These are phyloP conservation scores for Yamadazyma trypodendri DNA, from an alignment of 1,139 yeast genomes.

Conservation along the genomic window DNA sequence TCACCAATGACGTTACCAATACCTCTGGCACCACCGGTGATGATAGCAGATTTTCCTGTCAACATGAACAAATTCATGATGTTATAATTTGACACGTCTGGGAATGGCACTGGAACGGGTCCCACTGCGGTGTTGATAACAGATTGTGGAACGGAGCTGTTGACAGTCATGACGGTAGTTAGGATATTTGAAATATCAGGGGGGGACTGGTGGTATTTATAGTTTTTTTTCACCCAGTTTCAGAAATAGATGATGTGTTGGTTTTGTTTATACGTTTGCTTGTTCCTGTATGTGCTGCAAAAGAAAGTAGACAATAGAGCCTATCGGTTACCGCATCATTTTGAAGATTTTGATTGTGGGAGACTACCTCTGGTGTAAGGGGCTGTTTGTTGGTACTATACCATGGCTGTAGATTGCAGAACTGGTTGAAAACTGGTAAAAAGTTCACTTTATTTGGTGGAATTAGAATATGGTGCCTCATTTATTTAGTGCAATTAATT, in stretches of 20 bases:
- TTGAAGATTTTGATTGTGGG: too few relatives aligned
- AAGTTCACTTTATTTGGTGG: too few relatives aligned
- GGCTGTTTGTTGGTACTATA: background rate
- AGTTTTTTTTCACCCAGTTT: background rate
- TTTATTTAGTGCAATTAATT: too few relatives aligned
- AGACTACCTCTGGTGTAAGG: too few relatives aligned
- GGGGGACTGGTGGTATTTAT: constrained; percentile 5
- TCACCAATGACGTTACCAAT: constrained; percentile 46
- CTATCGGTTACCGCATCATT: too few relatives aligned
- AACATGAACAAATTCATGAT: constrained; percentile 39
- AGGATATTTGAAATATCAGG: background rate
- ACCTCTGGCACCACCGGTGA: constrained; percentile 48
- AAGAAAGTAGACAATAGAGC: background rate
- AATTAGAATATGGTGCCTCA: too few relatives aligned
- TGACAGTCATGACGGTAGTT: constrained; percentile 18
- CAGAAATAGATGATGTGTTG: constrained; percentile 2
- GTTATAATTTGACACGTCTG: constrained; percentile 27
- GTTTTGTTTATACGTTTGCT: background rate
- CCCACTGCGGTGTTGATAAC: constrained; percentile 38
- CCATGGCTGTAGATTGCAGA: too few relatives aligned
- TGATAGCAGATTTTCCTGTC: constrained; percentile 36
- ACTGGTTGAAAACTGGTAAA: too few relatives aligned
- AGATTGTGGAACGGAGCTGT: constrained; percentile 17
- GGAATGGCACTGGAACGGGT: constrained; percentile 39
- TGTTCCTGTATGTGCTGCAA: constrained; percentile 1